Base-by-base conservation (phyloP, 768 basidiomycete genomes). In the Leccinum olivaceopallidum region DNA sequence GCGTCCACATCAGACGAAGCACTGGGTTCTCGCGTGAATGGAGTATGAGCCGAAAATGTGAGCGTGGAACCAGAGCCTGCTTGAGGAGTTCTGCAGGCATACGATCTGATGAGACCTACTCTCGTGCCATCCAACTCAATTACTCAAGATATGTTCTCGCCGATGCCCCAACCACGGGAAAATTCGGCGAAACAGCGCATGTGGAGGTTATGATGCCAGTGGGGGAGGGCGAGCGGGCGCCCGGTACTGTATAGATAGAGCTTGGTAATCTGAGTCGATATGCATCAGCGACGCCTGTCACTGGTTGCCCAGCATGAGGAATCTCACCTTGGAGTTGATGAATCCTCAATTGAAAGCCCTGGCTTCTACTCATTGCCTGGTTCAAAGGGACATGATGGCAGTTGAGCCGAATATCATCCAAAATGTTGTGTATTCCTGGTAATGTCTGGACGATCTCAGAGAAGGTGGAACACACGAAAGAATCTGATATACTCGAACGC, bases 351-450 rank as follows among this genome's bases (percentile, higher is more conserved):
- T 22, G 22, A 98, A 81, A 2, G 98, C 97, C 73, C 95, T 97
- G 4, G 96, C 96, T 73, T 99, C 97, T 16, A 95, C 95, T 96
- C 96, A 98, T 32, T 96, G 83, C 71, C 98, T 99, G 2, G 95
- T 98, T 9, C 96, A 85, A 6, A 95, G 94, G 1, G 92, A 92
- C 8, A 97, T 77, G 54, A 92, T 89, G 5, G 87, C 86, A 2
- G 89, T 90, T 7, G 93, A 94, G 3, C 88, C 86, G 69, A 98
- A 96, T 90, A 97, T 94, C 59, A 89, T 86, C 53, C 87, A 80
- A 5, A 98, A 78, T 55, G 83, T 88, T 37, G 83, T 83, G 77
- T 96, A 96, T 13, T 97, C 95, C 74, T 96, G 94, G 69, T 95
- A 97, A 72, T 98, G 94, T 70, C 94, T 95, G 55, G 32, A 54